Conservation (phyloP, 805 yeast species). For the Candida pini region DNA sequence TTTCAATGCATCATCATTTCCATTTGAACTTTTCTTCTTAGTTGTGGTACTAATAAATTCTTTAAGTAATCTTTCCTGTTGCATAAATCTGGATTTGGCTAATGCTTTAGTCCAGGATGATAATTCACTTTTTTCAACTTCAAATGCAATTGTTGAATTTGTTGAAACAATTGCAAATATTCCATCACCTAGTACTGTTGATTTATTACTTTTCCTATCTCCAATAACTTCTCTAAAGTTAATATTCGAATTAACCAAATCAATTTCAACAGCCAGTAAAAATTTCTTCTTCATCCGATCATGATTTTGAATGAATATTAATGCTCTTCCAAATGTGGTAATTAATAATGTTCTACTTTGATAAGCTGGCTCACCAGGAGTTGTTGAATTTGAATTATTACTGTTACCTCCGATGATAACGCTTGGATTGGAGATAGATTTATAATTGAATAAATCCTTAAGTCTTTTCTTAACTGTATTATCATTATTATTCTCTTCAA, state of each 20-base stretch:
- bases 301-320: constrained; percentile 43
- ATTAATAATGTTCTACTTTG: constrained; percentile 48
- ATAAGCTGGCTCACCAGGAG: constrained; percentile 27
- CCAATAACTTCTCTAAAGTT: constrained; percentile 55
- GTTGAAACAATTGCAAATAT: constrained; percentile 53
- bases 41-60: constrained; percentile 22
- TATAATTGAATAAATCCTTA: background rate
- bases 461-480: constrained; percentile 6
- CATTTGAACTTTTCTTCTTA: constrained; percentile 29
- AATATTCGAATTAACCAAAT: constrained; percentile 45
- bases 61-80: constrained; percentile 38
- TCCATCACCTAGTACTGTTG: constrained; percentile 38
- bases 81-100: constrained; percentile 42
- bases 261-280: constrained; percentile 49
- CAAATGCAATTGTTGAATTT: constrained; percentile 50
- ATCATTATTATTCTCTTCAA: constrained; percentile 16
- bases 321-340: constrained; percentile 59
- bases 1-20: constrained; percentile 31
- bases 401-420: constrained; percentile 1
- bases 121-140: constrained; percentile 46
- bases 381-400: too few species aligned
- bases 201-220: constrained; percentile 27
- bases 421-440: background rate
- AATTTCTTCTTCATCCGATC: constrained; percentile 33
- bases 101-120: constrained; percentile 54